A percentile compares a stretch with the other conserved stretches of the same genome.
Evolutionary conservation across 2,329 filamentous ascomycete species (phyloP).

Genomic region (Rosellinia necatrix): DNA sequence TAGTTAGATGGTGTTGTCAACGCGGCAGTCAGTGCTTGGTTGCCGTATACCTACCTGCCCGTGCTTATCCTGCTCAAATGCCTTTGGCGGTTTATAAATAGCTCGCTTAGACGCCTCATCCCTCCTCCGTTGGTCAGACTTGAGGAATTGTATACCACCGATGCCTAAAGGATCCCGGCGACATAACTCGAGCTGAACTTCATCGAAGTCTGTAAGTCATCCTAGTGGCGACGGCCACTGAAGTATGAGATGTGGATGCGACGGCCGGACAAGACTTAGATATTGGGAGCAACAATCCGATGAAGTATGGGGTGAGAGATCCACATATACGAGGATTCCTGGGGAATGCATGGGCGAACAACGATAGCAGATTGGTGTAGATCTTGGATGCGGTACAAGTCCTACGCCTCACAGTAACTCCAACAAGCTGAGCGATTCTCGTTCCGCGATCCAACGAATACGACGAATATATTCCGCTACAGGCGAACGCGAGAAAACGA

Average conservation of each 20-base stretch:
- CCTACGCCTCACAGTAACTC: neutral
- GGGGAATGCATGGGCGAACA: slow-evolving; percentile 15
- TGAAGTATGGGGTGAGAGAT: neutral
- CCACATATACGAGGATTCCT: slow-evolving; percentile 8
- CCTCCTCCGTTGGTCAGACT: slow-evolving; percentile 20
- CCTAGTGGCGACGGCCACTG: neutral
- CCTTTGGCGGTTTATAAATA: slow-evolving; percentile 27
- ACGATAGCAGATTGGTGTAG: neutral
- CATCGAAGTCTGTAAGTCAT: neutral
- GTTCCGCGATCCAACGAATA: neutral
- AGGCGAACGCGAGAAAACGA: neutral
- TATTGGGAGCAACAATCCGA: neutral
- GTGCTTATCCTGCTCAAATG: slow-evolving; percentile 6
- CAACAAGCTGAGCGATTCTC: neutral
- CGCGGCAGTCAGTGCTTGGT: slow-evolving; percentile 5
- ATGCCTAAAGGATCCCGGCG: slow-evolving; percentile 8
- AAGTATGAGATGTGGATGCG: neutral
- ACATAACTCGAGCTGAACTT: slow-evolving; percentile 17
- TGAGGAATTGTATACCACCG: slow-evolving; percentile 8
- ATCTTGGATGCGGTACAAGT: neutral
- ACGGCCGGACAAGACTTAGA: neutral
- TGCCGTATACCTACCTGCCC: slow-evolving; percentile 1
- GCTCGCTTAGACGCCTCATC: slow-evolving; percentile 22
- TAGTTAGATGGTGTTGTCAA: slow-evolving; percentile 42
- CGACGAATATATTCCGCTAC: neutral